Percentiles rank a stretch among this genome's conserved stretches.
phyloP scores from a whole-genome alignment of 768 basidiomycete species.

The Exsudoporus frostii region DNA sequence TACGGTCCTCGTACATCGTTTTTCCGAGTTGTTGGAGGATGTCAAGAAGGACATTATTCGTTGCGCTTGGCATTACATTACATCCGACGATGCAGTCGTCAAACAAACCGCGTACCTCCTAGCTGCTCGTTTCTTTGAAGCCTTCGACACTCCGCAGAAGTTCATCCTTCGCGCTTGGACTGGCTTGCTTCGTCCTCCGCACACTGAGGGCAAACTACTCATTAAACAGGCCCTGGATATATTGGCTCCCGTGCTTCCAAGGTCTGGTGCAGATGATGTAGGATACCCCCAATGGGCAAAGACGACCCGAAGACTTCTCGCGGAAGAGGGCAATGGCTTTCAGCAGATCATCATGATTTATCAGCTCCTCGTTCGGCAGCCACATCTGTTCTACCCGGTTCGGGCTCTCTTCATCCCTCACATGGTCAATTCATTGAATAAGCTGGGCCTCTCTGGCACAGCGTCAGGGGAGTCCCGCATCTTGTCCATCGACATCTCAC shows the following conservation, averaged over 20 bases:
- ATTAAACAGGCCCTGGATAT: slow-evolving; percentile 86
- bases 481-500: slow-evolving; percentile 85
- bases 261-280: slow-evolving; percentile 51
- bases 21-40: slow-evolving; percentile 73
- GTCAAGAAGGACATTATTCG: slow-evolving; percentile 90
- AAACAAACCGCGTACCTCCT: slow-evolving; percentile 91
- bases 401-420: slow-evolving; percentile 90
- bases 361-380: slow-evolving; percentile 88
- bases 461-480: slow-evolving; percentile 78
- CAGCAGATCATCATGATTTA: slow-evolving; percentile 79
- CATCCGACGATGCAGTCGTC: slow-evolving; percentile 82
- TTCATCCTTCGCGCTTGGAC: slow-evolving; percentile 91
- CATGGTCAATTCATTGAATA: slow-evolving; percentile 85
- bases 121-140: slow-evolving; percentile 87
- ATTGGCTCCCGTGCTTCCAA: slow-evolving; percentile 77
- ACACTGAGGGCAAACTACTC: slow-evolving; percentile 71
- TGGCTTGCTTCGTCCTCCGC: slow-evolving; percentile 78
- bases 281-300: slow-evolving; percentile 81
- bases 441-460: slow-evolving; percentile 75
- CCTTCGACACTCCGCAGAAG: slow-evolving; percentile 85
- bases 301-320: slow-evolving; percentile 77
- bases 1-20: slow-evolving; percentile 82
- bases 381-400: slow-evolving; percentile 88
- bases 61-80: slow-evolving; percentile 87
- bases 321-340: slow-evolving; percentile 78